Evolutionary conservation across 2,329 filamentous ascomycete genomes (phyloP), one percentile per base, ranked within the genome.

Genomic region (Alternaria sp.): DNA sequence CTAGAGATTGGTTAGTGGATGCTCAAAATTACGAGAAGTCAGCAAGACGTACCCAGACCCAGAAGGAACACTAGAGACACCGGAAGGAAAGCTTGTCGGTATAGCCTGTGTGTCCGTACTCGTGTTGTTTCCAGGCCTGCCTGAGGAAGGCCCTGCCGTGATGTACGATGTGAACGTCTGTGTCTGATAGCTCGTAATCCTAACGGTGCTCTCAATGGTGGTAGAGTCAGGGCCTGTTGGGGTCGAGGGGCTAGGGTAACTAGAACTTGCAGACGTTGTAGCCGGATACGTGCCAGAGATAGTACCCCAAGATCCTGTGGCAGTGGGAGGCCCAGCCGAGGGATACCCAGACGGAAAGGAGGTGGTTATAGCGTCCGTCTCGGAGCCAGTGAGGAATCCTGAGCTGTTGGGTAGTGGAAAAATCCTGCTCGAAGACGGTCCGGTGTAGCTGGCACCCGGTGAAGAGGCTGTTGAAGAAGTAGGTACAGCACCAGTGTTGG

Each of bases 111-210:
- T 66, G 3, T 66, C 57, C 5, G 67, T 65, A 21, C 58, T 54
- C 23, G 62, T 66, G 28, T 53, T 56, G 21, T 59, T 58, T 41
- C 28, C 31, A 26, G 56, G 48, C 23, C 49, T 46, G 51, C 54
- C 57, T 11, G 59, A 51, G 14, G 57, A 37, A 45, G 60, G 45
- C 2, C 54, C 58, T 28, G 56, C 23, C 5, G 68, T 71, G 33
- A 69, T 46, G 48, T 67, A 61, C 24, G 64, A 72, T 8, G 67
- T 72, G 41, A 62, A 45, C 3, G 66, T 64, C 31, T 65, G 58
- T 31, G 65, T 72, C 56, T 70, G 41, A 57, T 66, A 62, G 63
- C 66, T 73, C 50, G 69, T 72, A 51, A 73, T 61, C 26, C 58
- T 61, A 61, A 62, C 68, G 53, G 69, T 72, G 51, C 61, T 65